phyloP scores from a whole-genome alignment of 2,329 filamentous ascomycete genomes.

The Aaosphaeria arxii region DNA sequence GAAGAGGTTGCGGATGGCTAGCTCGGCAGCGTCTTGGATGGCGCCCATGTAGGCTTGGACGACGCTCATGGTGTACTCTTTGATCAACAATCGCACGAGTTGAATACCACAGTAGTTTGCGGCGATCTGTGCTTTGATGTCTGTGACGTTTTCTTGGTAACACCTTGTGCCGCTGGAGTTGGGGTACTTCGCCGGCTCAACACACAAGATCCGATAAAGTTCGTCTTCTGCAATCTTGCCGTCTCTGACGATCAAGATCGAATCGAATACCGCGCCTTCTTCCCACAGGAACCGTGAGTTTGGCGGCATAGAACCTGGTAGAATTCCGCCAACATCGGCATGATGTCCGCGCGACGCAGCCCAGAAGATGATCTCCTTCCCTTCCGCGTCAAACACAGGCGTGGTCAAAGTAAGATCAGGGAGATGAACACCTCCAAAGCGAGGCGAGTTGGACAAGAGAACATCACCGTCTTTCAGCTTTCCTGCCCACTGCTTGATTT shows the following conservation, averaged over 20 bases:
- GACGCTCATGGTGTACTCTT: conserved; percentile 28
- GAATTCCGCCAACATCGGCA: conserved; percentile 63
- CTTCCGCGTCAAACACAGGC: conserved; percentile 56
- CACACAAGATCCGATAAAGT: conserved; percentile 7
- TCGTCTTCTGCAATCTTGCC: conserved; percentile 37
- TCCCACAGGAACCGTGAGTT: conserved; percentile 44
- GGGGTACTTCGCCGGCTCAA: conserved; percentile 33
- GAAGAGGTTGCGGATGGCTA: not conserved
- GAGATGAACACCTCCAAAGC: conserved; percentile 48
- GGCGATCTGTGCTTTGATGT: conserved; percentile 31
- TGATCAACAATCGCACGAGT: conserved; percentile 33
- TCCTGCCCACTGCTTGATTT: not conserved
- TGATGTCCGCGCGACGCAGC: conserved; percentile 74
- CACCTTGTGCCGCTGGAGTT: conserved; percentile 38
- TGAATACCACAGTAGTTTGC: conserved; percentile 29
- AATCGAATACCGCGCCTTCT: conserved; percentile 41
- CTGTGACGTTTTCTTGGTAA: conserved; percentile 29
- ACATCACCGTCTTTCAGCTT: not conserved
- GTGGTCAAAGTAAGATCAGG: conserved; percentile 76
- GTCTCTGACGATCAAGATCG: conserved; percentile 14
- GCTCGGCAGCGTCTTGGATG: not conserved
- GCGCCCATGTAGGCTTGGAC: conserved; percentile 38
- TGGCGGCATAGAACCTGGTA: conserved; percentile 43
- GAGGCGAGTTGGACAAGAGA: not conserved
- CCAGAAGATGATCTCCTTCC: conserved; percentile 71